Base-by-base conservation (phyloP, 768 basidiomycete species). In the Lanmaoa pseudosensibilis region DNA sequence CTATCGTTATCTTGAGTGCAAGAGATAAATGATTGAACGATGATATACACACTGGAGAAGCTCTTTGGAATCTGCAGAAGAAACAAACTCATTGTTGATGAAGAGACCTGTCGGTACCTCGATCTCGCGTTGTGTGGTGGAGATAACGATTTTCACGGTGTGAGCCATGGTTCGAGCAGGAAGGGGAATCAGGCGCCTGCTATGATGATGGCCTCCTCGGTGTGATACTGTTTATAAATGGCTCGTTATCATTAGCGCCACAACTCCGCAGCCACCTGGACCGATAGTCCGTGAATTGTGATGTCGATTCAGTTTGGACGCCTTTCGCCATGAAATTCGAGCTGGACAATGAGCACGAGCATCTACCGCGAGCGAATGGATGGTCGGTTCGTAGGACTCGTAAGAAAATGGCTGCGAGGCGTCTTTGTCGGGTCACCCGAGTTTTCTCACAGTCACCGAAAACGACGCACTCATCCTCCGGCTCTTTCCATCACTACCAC, bases 61-160 rank as follows among this genome's bases (percentile, higher is more conserved):
- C 54, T 88, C 87, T 15, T 75, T 66, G 33, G 84, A 87, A 64
- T 90, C 87, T 25, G 80, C 78, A 7, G 89, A 90, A n/a, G 84
- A 70, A 30, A 91, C 87, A 65, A 93, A 95, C 67, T 93, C 82
- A 69, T 92, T 92, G 78, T 94, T 86, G 74, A 98, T 94, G 77
- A 92, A 98, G 25, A 96, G 79, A 18, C 92, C 92, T 8, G 90
- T 92, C 11, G 87, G 86, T 37, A 94, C 78, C 36, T 76, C 75
- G 48, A 92, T 76, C 64, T 75, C 67, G 69, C 81, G 83, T 52
- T 77, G 74, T 27, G 75, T 69, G 49, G 71, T 66, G 32, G 78
- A 73, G 54, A 84, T 63, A 49, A 68, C 64, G 46, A 86, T 59
- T 36, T 69, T 74, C 50, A 70, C 74, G 50, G 70, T 61, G 54